Evolutionary conservation across 768 basidiomycete genomes (phyloP).

Genomic region (Sarcomyxa edulis): DNA sequence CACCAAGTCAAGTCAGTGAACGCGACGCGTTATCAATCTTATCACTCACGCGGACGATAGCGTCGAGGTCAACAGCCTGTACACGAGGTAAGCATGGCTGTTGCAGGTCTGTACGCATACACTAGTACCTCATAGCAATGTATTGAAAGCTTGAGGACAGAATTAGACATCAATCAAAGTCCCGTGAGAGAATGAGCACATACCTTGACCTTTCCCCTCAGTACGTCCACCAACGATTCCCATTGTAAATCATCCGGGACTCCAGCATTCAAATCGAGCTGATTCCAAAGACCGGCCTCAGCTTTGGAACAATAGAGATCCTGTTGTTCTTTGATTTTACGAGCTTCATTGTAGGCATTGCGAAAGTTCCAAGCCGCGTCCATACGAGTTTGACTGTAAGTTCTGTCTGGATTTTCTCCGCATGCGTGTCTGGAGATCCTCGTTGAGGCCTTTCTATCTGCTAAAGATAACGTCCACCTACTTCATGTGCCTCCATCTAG

Average conservation of each 20-base stretch:
- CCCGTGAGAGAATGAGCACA: background rate
- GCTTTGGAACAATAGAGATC: conserved; percentile 59
- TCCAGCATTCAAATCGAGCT: conserved; percentile 25
- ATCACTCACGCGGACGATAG: conserved; percentile 52
- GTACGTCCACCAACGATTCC: conserved; percentile 65
- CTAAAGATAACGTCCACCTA: conserved; percentile 20
- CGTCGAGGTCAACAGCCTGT: conserved; percentile 65
- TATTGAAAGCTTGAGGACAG: conserved; percentile 25
- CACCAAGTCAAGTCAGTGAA: background rate
- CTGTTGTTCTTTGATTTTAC: conserved; percentile 60
- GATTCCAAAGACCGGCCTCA: conserved; percentile 36
- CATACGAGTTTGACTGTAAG: conserved; percentile 49
- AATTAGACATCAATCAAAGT: background rate
- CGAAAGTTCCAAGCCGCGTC: conserved; percentile 67
- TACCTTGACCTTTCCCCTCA: conserved; percentile 74
- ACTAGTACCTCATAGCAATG: conserved; percentile 43
- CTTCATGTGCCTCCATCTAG: conserved; percentile 78
- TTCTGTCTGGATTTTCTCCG: conserved; percentile 55
- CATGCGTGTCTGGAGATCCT: conserved; percentile 53
- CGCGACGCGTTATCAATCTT: background rate
- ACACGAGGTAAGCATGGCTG: background rate
- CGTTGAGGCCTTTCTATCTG: background rate
- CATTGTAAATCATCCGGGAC: conserved; percentile 70
- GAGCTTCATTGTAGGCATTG: conserved; percentile 64
- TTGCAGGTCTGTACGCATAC: too few relatives aligned